Base-by-base conservation (phyloP, 2,329 filamentous ascomycete genomes). In the Neopestalotiopsis sp. region DNA sequence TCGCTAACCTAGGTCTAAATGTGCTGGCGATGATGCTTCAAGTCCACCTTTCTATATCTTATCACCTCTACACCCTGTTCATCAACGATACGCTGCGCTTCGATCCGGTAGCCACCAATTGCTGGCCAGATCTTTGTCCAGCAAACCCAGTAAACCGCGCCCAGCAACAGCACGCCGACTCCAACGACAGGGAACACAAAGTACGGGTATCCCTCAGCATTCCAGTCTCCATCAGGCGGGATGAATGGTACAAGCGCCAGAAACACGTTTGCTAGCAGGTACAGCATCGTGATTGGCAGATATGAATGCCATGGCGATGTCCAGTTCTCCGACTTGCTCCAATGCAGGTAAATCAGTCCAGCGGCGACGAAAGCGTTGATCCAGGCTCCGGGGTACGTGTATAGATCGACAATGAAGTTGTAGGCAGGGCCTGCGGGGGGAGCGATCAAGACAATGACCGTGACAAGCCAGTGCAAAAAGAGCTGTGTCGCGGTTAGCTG, bases 391-490 rank as follows among this genome's bases (percentile, higher is more conserved):
- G 87, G 86, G 68, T 88, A 88, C 0, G 85, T 86, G 73, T 83
- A 86, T 61, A 90, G 76, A 70, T 89, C 87, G 64, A 88, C 83
- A 56, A 90, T 85, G 74, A 93, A 93, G 78, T 90, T 91, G 78
- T 92, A 92, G 0, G 90, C 90, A 17, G 90, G 86, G 0, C 90
- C 91, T 0, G 90, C 87, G 0, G 91, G 91, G 1, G 90, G 90
- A 0, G 89, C 90, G 3, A 92, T 77, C 40, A 93, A 85, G 13
- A 92, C 85, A 59, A 93, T 85, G 68, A 91, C 82, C 0, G 89
- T 91, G 2, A 92, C 84, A 17, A 90, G 74, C 86, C 89, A 92
- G 76, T 92, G 90, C 24, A 92, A 83, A 72, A 92, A 88, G 9
- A 90, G 79, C 77, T 85, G 56, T 24, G 24, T 28, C 24, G 3